Evolutionary conservation across 1,284 basidiomycete genomes (phyloP), one percentile per base, ranked within the genome.

Genomic region (Heterobasidion occidentale): DNA sequence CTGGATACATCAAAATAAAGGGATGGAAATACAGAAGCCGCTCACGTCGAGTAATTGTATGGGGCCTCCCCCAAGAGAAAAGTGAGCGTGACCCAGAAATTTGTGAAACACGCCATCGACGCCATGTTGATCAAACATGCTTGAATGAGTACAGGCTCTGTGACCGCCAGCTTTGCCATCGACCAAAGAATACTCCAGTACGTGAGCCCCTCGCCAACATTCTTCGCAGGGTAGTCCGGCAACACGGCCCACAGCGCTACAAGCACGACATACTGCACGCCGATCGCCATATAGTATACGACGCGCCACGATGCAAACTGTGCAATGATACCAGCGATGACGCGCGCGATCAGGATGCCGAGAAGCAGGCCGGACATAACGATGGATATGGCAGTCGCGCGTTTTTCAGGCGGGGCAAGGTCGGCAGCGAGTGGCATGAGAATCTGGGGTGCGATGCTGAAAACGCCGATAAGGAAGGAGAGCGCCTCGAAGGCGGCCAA

Each of bases 371-470:
- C 79, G 0, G 74, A 71, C 33, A 81, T 63, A 3, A 79, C 77
- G 58, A 81, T 76, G 4, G 77, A 76, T 54, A 83, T 74, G 3
- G 78, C 73, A 42, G 72, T 70, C 0, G 77, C 78, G 27, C 80
- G 70, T 19, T 71, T 69, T 27, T 77, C 70, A 0, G 76, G 71
- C 0, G 75, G 77, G 0, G 80, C 77, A 7, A 83, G 70, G 64
- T 84, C 80, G 2, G 76, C 80, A 1, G 79, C 76, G 55, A 81
- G 74, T 0, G 80, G 78, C 35, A 81, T 73, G 58, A 80, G 73
- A 51, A 74, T 68, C 56, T 74, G 71, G 1, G 74, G 73, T 1
- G 68, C 62, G 48, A 80, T 75, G 14, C 74, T 75, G 52, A 70
- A 64, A 20, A 76, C 61, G 5, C 78, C 78, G 49, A 77, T 67